Conservation (phyloP, 2,329 filamentous ascomycete genomes). For the Penicillium palitans region DNA sequence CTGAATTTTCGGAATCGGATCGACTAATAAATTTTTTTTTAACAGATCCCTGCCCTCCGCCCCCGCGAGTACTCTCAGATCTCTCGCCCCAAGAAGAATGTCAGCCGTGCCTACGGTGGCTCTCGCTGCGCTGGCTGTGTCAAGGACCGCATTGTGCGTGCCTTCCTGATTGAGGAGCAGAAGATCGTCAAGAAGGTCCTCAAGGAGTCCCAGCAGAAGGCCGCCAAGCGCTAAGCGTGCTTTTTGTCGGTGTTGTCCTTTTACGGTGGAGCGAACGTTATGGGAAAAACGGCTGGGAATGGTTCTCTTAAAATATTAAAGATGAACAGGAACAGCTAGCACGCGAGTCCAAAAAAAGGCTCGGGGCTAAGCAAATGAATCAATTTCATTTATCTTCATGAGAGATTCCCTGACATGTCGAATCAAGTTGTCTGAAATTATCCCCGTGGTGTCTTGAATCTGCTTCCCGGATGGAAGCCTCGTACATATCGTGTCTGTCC, state of each 20-base stretch:
- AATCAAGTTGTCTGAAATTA: conserved; percentile 15
- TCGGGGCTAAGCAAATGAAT: conserved; percentile 39
- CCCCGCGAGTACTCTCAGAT: conserved; percentile 96
- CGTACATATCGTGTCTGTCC: background rate
- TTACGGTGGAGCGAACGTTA: conserved; percentile 38
- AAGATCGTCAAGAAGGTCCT: conserved; percentile 99
- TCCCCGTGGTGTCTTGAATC: conserved; percentile 1
- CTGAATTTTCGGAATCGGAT: conserved; percentile 2
- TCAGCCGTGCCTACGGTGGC: conserved; percentile 96
- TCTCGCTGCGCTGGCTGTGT: conserved; percentile 99
- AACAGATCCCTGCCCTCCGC: conserved; percentile 88
- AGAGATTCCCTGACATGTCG: conserved; percentile 23
- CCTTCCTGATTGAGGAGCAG: conserved; percentile 99
- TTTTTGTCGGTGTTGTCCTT: conserved; percentile 39
- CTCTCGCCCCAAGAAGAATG: conserved; percentile 99
- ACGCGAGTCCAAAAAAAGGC: conserved; percentile 26
- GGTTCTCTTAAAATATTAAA: conserved; percentile 36
- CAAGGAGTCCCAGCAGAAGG: conserved; percentile 87
- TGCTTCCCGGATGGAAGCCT: background rate
- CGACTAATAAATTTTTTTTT: conserved; percentile 19
- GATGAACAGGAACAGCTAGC: conserved; percentile 39
- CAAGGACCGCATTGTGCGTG: conserved; percentile 94
- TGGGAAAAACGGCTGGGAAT: conserved; percentile 39
- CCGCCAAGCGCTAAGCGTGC: conserved; percentile 47
- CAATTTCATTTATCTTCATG: conserved; percentile 34